phyloP scores from a whole-genome alignment of 1,284 basidiomycete genomes.

The Leccinum pachyderme region DNA sequence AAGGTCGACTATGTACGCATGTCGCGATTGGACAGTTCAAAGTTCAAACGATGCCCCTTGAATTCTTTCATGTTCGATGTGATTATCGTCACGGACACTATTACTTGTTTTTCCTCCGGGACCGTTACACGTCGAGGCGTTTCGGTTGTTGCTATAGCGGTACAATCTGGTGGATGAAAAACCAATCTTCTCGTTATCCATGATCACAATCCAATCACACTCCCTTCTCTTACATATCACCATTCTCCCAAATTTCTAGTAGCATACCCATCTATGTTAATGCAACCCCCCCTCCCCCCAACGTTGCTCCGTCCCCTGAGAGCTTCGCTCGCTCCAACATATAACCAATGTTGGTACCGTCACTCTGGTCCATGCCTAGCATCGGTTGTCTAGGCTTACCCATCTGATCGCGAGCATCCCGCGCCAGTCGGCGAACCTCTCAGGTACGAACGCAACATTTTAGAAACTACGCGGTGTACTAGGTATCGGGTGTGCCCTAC shows the following conservation, averaged over 20 bases:
- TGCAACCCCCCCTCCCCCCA: slow-evolving; percentile 18
- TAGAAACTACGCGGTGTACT: slow-evolving; percentile 18
- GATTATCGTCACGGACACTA: slow-evolving; percentile 11
- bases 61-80: neutral
- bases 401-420: slow-evolving; percentile 25
- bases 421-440: slow-evolving; percentile 20
- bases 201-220: slow-evolving; percentile 4
- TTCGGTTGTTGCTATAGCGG: slow-evolving; percentile 22
- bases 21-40: slow-evolving; percentile 2
- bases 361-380: slow-evolving; percentile 14
- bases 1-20: slow-evolving; percentile 2
- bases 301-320: slow-evolving; percentile 8
- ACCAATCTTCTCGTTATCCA: neutral
- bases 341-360: slow-evolving; percentile 30
- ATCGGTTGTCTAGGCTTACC: slow-evolving; percentile 13
- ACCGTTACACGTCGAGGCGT: neutral
- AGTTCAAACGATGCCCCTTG: neutral
- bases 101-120: neutral
- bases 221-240: slow-evolving; percentile 20
- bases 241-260: slow-evolving; percentile 31
- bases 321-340: slow-evolving; percentile 4
- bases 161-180: neutral
- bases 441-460: slow-evolving; percentile 3
- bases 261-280: slow-evolving; percentile 20
- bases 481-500: slow-evolving; percentile 26